Evolutionary conservation across 176 grass and related monocot species (phyloP), one percentile per base, ranked within the genome.

Genomic region (Chloris gayana): DNA sequence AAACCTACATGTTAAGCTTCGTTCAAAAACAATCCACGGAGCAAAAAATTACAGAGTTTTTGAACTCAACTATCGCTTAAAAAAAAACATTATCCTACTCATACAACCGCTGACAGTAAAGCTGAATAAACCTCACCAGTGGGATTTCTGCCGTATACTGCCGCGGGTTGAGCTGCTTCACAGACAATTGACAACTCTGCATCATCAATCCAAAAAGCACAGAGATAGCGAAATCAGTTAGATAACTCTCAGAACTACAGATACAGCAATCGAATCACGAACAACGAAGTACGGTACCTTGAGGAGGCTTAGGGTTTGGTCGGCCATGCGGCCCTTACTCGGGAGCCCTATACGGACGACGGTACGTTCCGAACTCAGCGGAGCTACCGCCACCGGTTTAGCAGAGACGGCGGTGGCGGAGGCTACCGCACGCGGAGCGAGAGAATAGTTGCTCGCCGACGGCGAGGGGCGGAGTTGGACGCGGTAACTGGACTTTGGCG

Each of bases 251-350:
- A 69, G 65, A 30, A 70, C 64, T 45, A 26, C 70, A 47, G 51
- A 39, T 3, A 15, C 4, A 76, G 7, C 27, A n/a, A 82, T 12
- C 4, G 53, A 51, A 42, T 45, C 19, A 32, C 38, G 38, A 21
- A 41, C 39, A 4, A 19, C 53, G 30, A 51, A 24, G 44, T 1
- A 14, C 9, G 22, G 0, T 27, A 94, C 91, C 90, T 99, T 91
- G 57, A 99, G 88, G 51, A 99, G 92, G 86, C 69, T 89, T 74
- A 95, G 75, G 67, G 96, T 98, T 89, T 95, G 90, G 15, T 99
- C 96, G 38, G 96, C 78, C 92, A 99, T 91, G 1, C 96, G 92
- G 32, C 96, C 96, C 86, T 95, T 99, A 74, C 96, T 99, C 29
- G 92, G 88, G 37, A 99, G 88, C 19, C 96, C 96, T 21, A 99